phyloP scores from a whole-genome alignment of 345 rosid species.

The Aethionema arabicum region DNA sequence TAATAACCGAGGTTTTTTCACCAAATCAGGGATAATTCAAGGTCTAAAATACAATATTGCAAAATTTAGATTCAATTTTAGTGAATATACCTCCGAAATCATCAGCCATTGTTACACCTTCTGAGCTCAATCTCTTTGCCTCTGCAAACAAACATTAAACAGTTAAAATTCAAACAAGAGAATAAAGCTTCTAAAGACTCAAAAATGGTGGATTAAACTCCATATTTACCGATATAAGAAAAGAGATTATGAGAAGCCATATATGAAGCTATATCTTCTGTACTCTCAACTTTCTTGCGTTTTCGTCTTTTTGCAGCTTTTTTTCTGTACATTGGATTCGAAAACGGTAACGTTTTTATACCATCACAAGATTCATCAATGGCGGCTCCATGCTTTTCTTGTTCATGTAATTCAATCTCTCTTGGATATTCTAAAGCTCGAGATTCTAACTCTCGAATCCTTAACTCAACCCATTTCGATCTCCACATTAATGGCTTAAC shows the following conservation, averaged over 20 bases:
- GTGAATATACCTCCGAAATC: conserved; percentile 49
- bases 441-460: conserved; percentile 67
- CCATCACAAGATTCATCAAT: conserved; percentile 57
- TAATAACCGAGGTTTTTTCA: too few relatives aligned
- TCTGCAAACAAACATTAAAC: conserved; percentile 46
- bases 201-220: not conserved
- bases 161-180: conserved; percentile 10
- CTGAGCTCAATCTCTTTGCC: conserved; percentile 58
- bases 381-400: conserved; percentile 43
- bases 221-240: conserved; percentile 61
- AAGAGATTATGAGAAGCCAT: conserved; percentile 66
- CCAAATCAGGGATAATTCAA: too few relatives aligned
- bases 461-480: conserved; percentile 84
- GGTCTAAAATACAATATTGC: too few relatives aligned
- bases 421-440: conserved; percentile 59
- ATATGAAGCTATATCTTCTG: conserved; percentile 50
- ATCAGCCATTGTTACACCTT: conserved; percentile 52
- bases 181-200: not conserved
- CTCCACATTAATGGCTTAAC: conserved; percentile 88
- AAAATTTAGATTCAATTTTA: not conserved
- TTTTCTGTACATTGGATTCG: conserved; percentile 48
- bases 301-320: conserved; percentile 66
- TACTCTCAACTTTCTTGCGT: conserved; percentile 70
- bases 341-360: conserved; percentile 62
- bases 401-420: conserved; percentile 50